Base-by-base conservation (phyloP, 1,139 yeast genomes). In the Casaregolazyma suthepensis region DNA sequence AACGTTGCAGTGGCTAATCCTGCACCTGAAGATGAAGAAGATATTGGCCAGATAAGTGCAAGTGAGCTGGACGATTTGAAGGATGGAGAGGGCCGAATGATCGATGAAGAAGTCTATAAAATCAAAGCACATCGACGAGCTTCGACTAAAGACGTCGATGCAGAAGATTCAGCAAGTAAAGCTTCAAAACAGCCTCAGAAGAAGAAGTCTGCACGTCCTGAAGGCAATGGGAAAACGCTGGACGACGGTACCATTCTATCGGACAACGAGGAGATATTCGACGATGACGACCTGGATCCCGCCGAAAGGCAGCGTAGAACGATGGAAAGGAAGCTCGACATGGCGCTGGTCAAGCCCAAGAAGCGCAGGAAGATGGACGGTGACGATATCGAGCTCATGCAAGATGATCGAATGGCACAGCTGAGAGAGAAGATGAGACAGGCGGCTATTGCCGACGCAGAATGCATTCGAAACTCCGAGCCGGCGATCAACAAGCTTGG, bases 321-420 rank as follows among this genome's bases (percentile, higher is more conserved):
- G 58, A 78, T 93, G 61, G 98, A 93, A 70, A 91, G 83, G 57
- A 81, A 79, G 62, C 80, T 93, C 76, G 90, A 85, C 59, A 91
- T 96, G 1, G 73, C 90, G 55, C 83, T 87, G 67, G 78, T 81
- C 56, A 75, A 79, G 40, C 58, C 61, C 43, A 67, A 66, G 57
- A 66, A 65, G 54, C 65, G 72, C 40, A 80, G 79, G 66, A 80
- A 85, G 56, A 76, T 79, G 20, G 94, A 87, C 63, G 98, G 91
- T 63, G 96, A 88, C 66, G 98, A 91, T 71, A 74, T 93, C 62
- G 98, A 91, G 68, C 85, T 89, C 66, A 87, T 89, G 84, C 95
- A 91, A 69, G 99, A 94, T 73, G 98, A 91, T 66, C 79, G 82
- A 59, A 87, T 94, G 60, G 83, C 89, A 55, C 78, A 78, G 56